phyloP scores from a whole-genome alignment of 192 early-diverging fungal species.

The Backusella tarrabulga region DNA sequence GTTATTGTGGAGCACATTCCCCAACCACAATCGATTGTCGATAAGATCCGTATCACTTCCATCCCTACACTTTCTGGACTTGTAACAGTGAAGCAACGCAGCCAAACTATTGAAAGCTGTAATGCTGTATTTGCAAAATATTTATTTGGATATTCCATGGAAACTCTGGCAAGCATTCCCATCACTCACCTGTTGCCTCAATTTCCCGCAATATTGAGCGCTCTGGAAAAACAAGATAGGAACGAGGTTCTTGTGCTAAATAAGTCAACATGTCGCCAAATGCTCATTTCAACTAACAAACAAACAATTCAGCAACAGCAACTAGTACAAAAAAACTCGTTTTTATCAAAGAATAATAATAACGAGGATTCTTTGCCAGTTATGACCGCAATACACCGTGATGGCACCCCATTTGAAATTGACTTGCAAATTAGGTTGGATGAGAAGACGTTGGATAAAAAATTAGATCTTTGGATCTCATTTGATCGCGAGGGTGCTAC shows the following conservation, averaged over 20 bases:
- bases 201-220: constrained; percentile 46
- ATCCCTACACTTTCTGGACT: constrained; percentile 68
- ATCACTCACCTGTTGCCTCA: constrained; percentile 58
- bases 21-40: constrained; percentile 10
- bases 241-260: constrained; percentile 18
- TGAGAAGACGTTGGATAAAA: constrained; percentile 36
- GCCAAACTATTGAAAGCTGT: constrained; percentile 51
- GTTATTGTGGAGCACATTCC: constrained; percentile 44
- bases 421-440: constrained; percentile 55
- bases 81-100: constrained; percentile 42
- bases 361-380: constrained; percentile 22
- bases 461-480: constrained; percentile 55
- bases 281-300: background rate
- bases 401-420: constrained; percentile 56
- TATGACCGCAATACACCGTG: constrained; percentile 56
- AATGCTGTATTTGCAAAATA: constrained; percentile 62
- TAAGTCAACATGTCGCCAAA: constrained; percentile 22
- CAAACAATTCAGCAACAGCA: background rate
- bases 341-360: background rate
- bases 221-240: constrained; percentile 33
- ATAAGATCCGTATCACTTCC: constrained; percentile 54
- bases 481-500: constrained; percentile 46
- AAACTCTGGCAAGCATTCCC: constrained; percentile 44
- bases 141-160: constrained; percentile 52
- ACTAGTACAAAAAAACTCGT: background rate